Base-by-base conservation (phyloP, 345 rosid genomes). In the Diplotaxis tenuifolia region DNA sequence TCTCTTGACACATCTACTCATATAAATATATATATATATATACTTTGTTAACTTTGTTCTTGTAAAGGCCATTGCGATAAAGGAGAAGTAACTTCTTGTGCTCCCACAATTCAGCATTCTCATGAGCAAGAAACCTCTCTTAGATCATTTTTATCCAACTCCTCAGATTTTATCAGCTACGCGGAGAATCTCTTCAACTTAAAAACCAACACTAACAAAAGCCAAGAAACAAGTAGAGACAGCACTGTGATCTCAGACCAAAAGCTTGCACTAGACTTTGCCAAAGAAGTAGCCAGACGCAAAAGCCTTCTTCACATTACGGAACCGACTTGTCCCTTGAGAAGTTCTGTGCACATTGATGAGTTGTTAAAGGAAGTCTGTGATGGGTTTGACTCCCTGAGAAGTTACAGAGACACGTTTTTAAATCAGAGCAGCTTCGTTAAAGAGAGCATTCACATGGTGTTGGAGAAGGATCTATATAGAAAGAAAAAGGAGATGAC, bases 341-440 rank as follows among this genome's bases (percentile, higher is more conserved):
- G 83, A 80, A 61, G 32, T 62, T 56, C 27, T 65, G 32, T 81
- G 28, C 70, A 86, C 31, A 19, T 88, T 50, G 92, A 86, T 42
- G 81, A 78, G 75, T 38, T 95, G 79, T 70, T 88, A 71, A 85
- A 61, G 70, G 89, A 92, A 76, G 76, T 89, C 28, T 81, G 85
- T 52, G 65, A 81, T 8, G 89, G 82, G 32, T 54, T 86, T 21
- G 84, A 86, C 63, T 47, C 68, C 60, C 75, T 92, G 28, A 75
- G 50, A 49, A 82, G 85, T 80, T 85, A 83, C 67, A 38, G 68
- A 16, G 77, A 81, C 36, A 74, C 49, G 36, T 68, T 78, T 14
- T 67, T 47, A 72, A 78, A 60, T 31, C 25, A 72, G 4, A 66
- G 77, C 57, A 65, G 68, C 67, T 57, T 79, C 12, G 75, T 65